phyloP scores from a whole-genome alignment of 805 yeast genomes.

The Maudiozyma saulgeensis region DNA sequence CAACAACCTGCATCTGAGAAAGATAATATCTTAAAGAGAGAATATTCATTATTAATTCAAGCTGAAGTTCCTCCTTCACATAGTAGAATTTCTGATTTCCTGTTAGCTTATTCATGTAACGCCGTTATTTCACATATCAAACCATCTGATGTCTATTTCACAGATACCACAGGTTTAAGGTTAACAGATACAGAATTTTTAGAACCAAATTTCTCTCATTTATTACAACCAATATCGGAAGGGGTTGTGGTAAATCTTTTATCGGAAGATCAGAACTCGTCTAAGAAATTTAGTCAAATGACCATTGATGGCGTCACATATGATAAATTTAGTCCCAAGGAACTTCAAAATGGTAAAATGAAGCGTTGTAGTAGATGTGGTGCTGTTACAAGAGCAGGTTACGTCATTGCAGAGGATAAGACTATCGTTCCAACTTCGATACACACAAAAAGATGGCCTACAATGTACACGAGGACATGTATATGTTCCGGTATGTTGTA shows the following conservation, averaged over 20 bases:
- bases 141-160: slow-evolving; percentile 24
- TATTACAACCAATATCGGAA: slow-evolving; percentile 27
- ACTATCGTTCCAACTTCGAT: slow-evolving; percentile 28
- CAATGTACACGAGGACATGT: slow-evolving; percentile 27
- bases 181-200: slow-evolving; percentile 27
- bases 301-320: slow-evolving; percentile 28
- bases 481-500: slow-evolving; percentile 30
- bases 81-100: slow-evolving; percentile 20
- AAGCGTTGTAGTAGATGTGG: slow-evolving; percentile 50
- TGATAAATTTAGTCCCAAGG: slow-evolving; percentile 18
- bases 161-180: slow-evolving; percentile 25
- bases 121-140: slow-evolving; percentile 23
- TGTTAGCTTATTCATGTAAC: slow-evolving; percentile 21
- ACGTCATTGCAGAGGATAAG: slow-evolving; percentile 24
- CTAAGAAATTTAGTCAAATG: slow-evolving; percentile 30
- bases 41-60: slow-evolving; percentile 43
- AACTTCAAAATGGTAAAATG: slow-evolving; percentile 18
- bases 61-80: slow-evolving; percentile 46
- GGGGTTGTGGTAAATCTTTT: slow-evolving; percentile 41
- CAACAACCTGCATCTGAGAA: slow-evolving; percentile 14
- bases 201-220: slow-evolving; percentile 26
- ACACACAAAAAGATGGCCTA: slow-evolving; percentile 30
- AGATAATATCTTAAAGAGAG: slow-evolving; percentile 10
- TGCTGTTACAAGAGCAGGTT: slow-evolving; percentile 33
- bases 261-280: slow-evolving; percentile 12